Evolutionary conservation across 2,329 filamentous ascomycete species (phyloP), one percentile per base, ranked within the genome.

Genomic region (Fusarium veterinarium): DNA sequence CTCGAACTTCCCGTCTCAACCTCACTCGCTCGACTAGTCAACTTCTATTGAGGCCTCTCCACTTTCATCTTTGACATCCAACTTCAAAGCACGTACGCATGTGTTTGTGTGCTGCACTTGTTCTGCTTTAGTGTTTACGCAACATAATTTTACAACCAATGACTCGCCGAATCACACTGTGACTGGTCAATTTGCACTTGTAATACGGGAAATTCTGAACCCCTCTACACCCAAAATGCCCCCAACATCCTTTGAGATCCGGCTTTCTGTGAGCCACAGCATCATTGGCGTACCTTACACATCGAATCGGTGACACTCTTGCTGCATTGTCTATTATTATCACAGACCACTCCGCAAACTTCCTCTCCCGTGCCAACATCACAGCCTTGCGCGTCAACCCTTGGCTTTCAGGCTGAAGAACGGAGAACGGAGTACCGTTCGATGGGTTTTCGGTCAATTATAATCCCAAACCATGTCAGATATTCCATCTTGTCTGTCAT

Each of bases 281-380:
- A 73, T 73, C 70, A 60, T 64, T 73, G 71, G 67, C 71, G 58
- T 46, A 42, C 37, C 42, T 64, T 31, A 33, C 23, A 55, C 44
- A 37, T 45, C 53, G 37, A 44, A n/a, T 28, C 33, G 14, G 42
- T 58, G 23, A 53, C 51, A 56, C n/a, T 38, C 25, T 44, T 44
- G 30, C 64, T 13, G 28, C 46, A 53, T 64, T 31, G 23, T 51
- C 57, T 64, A 67, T 73, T 64, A 55, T 64, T 73, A 62, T 59
- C 41, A 46, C n/a, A n/a, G 17, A 52, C 23, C 30, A 37, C 38
- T 60, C 38, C 33, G 31, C 58, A 46, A 60, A 71, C 61, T 67
- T 58, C 49, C 49, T 40, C 19, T n/a, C 33, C 35, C 23, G 25
- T 53, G 19, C 23, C 35, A 74, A 64, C 56, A 37, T 65, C 52